Evolutionary conservation across 2,329 filamentous ascomycete genomes (phyloP), one percentile per base, ranked within the genome.

Genomic region (Aureobasidium sp.): DNA sequence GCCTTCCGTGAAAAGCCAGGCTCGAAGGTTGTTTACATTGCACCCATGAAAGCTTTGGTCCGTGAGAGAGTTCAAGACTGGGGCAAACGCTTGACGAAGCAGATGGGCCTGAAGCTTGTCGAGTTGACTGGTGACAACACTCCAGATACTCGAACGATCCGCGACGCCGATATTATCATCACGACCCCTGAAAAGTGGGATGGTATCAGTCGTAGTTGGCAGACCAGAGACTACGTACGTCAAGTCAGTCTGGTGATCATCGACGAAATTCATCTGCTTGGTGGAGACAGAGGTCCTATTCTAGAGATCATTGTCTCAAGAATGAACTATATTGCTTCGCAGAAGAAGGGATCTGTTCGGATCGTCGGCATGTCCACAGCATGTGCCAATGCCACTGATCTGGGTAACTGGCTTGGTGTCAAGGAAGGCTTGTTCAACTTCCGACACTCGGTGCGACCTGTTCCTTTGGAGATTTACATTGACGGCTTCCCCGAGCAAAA

Each of bases 171-270:
- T 72, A 91, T 99, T 65, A 99, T 99, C 69, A 91, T 99, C 69
- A 99, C 94, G 0, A 99, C 95, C 0, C 95, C 94, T n/a, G 94
- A 99, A 77, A 99, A 99, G 74, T 99, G 94, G 94, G 95, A 99
- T 72, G 95, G 95, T 84, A 97, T 99, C 68, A 96, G 91, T 69
- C 89, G 94, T 83, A 96, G 90, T 71, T 99, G 95, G 94, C 92
- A 97, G 74, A 97, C 93, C 5, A 88, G 94, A 84, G 89, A 90
- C 64, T 99, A 99, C 68, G 94, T 99, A 44, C 86, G 91, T 58
- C 88, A 97, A 75, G 94, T 99, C 64, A 93, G 91, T 64, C 79
- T 99, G 17, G 94, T 99, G 58, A 97, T 99, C 65, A 99, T 99
- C 67, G 94, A 99, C 70, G 94, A 99, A 77, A 99, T 99, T 63